Base-by-base conservation (phyloP, 768 basidiomycete genomes). In the Phylloporus scabripes region DNA sequence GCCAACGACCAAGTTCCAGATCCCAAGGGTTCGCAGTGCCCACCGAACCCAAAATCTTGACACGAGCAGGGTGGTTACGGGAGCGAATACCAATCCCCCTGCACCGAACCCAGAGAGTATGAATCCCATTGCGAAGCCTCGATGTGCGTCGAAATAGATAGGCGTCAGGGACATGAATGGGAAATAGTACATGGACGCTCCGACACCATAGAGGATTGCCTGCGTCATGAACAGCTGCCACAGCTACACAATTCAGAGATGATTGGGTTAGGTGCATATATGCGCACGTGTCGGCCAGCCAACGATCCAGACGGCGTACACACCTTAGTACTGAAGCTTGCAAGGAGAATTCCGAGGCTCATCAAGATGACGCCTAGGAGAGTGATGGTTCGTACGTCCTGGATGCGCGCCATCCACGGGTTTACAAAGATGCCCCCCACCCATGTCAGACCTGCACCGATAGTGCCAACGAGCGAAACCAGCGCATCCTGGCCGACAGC, bases 401-500 rank as follows among this genome's bases (percentile, higher is more conserved):
- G 45, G 31, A 31, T 42, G 34, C 20, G 40, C 6, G 20, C 45
- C 40, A 46, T 46, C 45, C 39, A 46, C 12, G 24, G 44, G 24
- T 50, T 40, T 8, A 42, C 38, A 15, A 51, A 42, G 33, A 38
- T 32, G 5, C 50, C 34, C 29, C 37, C 33, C 7, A 32, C n/a
- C 40, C 39, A 46, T 23, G 50, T 46, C n/a, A 47, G 41, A 12
- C 46, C 46, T 8, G 41, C 46, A 12, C 51, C 29, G 12, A 24
- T 42, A 11, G 45, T 47, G 12, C 46, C 50, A 17, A 36, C 41
- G 11, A 47, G 50, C 26, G 42, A 42, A 12, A 37, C 34, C 23
- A 51, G 24, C 7, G 45, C 33, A 10, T 46, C 41, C 33, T 45
- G 51, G 4, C 43, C 47, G 12, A 52, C 28, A 5, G 48, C 48